phyloP scores from a whole-genome alignment of 139 green algal species.

The Tetratostichococcus sp. region DNA sequence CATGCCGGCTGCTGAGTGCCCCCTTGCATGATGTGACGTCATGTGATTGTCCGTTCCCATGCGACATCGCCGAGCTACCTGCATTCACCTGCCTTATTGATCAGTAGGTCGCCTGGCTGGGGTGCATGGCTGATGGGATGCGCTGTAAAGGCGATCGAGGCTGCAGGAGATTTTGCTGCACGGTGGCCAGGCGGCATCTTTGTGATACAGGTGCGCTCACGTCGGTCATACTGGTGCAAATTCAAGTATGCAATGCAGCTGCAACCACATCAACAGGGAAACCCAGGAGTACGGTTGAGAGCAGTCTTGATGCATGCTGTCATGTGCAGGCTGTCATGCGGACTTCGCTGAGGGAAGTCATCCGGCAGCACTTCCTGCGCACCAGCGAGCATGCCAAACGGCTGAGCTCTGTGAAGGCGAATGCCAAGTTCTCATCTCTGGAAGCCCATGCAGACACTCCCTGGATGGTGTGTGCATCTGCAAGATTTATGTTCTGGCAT shows the following conservation, averaged over 20 bases:
- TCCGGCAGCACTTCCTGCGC: conserved; percentile 65
- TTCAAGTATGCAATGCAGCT: too few relatives aligned
- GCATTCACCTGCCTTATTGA: too few relatives aligned
- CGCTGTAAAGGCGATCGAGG: not conserved
- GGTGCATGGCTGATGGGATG: not conserved
- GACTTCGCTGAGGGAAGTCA: conserved; percentile 24
- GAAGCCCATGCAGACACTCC: conserved; percentile 16
- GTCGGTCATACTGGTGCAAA: not conserved
- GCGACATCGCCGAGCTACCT: too few relatives aligned
- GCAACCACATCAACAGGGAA: too few relatives aligned
- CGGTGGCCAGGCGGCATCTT: conserved; percentile 68
- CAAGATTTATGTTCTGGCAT: too few relatives aligned
- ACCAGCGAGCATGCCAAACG: conserved; percentile 75
- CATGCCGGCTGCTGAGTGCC: too few relatives aligned
- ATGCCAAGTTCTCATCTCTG: conserved; percentile 70
- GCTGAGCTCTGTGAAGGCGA: conserved; percentile 68
- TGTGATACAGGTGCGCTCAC: conserved; percentile 20
- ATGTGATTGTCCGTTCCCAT: too few relatives aligned
- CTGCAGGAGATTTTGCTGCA: conserved; percentile 72
- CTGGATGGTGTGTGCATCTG: conserved; percentile 13
- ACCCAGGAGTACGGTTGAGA: too few relatives aligned
- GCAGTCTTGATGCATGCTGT: not conserved
- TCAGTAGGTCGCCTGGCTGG: too few relatives aligned
- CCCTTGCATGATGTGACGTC: too few relatives aligned
- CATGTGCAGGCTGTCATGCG: not conserved